A percentile compares a stretch with the other conserved stretches of the same genome.
These are phyloP conservation scores for Zoysia matrella DNA, from an alignment of 202 grass and related monocot species.

Conservation along the genomic window DNA sequence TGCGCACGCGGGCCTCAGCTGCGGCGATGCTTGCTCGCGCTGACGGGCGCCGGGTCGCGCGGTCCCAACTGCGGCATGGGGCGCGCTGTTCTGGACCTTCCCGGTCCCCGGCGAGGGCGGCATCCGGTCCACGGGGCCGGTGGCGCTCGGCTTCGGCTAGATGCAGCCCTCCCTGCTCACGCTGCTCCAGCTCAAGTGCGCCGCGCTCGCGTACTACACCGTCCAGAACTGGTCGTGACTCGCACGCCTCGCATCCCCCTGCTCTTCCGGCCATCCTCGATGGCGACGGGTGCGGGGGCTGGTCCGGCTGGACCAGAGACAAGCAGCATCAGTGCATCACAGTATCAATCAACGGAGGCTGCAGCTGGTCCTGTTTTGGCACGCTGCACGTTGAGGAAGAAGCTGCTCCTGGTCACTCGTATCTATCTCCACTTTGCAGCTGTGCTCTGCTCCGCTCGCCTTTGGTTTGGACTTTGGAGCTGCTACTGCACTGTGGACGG, in stretches of 20 bases:
- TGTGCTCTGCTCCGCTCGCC: too few species aligned
- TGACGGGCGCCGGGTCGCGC: slow-evolving; percentile 20
- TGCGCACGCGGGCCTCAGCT: not conserved
- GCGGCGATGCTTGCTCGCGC: not conserved
- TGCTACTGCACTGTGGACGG: too few species aligned
- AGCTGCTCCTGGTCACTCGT: too few species aligned
- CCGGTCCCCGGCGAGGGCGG: not conserved
- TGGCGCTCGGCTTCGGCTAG: slow-evolving; percentile 8
- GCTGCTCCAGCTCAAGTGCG: not conserved
- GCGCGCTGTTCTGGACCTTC: slow-evolving; percentile 24
- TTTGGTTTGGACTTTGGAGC: too few species aligned
- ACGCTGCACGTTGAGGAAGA: too few species aligned
- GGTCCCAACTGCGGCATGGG: slow-evolving; percentile 45
- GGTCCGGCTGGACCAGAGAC: too few species aligned
- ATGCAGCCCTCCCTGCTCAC: not conserved
- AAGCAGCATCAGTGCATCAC: too few species aligned
- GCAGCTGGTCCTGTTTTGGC: too few species aligned
- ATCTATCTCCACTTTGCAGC: too few species aligned
- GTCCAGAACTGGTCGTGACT: slow-evolving; percentile 41
- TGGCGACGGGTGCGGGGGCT: too few species aligned
- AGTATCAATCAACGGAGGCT: too few species aligned
- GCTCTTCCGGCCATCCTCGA: too few species aligned
- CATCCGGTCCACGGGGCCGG: slow-evolving; percentile 22
- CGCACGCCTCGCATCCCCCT: not conserved
- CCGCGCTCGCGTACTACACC: slow-evolving; percentile 37